Percentiles rank a stretch among this genome's conserved stretches.
Conservation (phyloP, 2,329 filamentous ascomycete genomes). For the Penicillium janthinellum region DNA sequence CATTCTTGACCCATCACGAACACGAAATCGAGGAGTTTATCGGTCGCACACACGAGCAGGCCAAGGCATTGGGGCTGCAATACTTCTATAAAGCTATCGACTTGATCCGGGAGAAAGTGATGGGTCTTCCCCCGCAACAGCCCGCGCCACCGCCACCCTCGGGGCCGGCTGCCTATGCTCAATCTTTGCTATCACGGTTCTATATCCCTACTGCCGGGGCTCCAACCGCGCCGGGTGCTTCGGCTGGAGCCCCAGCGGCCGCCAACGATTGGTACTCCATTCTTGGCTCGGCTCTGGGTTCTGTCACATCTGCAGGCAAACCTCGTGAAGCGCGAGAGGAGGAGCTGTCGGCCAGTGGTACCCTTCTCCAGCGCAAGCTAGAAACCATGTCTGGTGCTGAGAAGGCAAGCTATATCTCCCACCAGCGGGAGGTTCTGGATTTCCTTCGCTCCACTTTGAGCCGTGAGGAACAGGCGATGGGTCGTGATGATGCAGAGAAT, state of each 20-base stretch:
- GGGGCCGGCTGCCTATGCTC: slow-evolving; percentile 64
- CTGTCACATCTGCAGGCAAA: slow-evolving; percentile 52
- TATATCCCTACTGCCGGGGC: slow-evolving; percentile 70
- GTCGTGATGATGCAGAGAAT: slow-evolving; percentile 31
- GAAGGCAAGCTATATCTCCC: slow-evolving; percentile 71
- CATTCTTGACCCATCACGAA: slow-evolving; percentile 86
- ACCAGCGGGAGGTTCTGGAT: slow-evolving; percentile 76
- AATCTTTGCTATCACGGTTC: slow-evolving; percentile 81
- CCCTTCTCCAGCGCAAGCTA: slow-evolving; percentile 71
- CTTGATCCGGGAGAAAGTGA: slow-evolving; percentile 70
- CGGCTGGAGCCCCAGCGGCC: slow-evolving; percentile 45
- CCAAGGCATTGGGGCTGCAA: slow-evolving; percentile 73
- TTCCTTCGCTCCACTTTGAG: slow-evolving; percentile 77
- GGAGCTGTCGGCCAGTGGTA: slow-evolving; percentile 60
- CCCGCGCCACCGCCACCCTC: slow-evolving; percentile 50
- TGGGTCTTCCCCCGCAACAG: slow-evolving; percentile 70
- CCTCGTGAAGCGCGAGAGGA: slow-evolving; percentile 46
- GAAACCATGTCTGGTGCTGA: slow-evolving; percentile 63
- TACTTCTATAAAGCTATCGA: slow-evolving; percentile 74
- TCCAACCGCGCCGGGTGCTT: slow-evolving; percentile 52
- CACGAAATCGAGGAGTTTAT: slow-evolving; percentile 88
- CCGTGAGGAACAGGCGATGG: slow-evolving; percentile 69
- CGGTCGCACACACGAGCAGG: slow-evolving; percentile 73
- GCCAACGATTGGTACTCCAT: slow-evolving; percentile 74
- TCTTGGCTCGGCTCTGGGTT: slow-evolving; percentile 72